phyloP scores from a whole-genome alignment of 1,139 yeast genomes.

The Nakaseomyces sp. region DNA sequence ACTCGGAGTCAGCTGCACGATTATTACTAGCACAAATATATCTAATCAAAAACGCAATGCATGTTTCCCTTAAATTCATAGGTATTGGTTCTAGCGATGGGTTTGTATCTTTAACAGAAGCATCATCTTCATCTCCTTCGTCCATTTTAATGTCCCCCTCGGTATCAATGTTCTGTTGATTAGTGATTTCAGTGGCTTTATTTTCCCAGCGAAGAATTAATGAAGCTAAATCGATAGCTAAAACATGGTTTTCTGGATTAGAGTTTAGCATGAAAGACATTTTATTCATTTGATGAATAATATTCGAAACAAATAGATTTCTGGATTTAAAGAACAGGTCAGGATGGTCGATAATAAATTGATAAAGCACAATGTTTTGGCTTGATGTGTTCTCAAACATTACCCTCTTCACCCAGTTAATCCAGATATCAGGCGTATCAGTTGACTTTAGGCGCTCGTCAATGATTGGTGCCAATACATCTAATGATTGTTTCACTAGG shows the following conservation, averaged over 20 bases:
- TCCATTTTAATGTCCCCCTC: constrained; percentile 27
- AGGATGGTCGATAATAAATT: constrained; percentile 79
- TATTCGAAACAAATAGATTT: constrained; percentile 80
- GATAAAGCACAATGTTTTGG: constrained; percentile 63
- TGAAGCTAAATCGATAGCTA: constrained; percentile 87
- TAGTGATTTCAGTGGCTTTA: constrained; percentile 30
- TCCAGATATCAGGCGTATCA: constrained; percentile 68
- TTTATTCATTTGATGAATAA: constrained; percentile 93
- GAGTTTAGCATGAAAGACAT: constrained; percentile 74
- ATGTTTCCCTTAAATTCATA: constrained; percentile 76
- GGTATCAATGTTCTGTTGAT: constrained; percentile 24
- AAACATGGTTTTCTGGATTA: constrained; percentile 68
- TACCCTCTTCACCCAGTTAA: constrained; percentile 91
- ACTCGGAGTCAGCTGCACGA: constrained; percentile 72
- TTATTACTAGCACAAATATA: constrained; percentile 84
- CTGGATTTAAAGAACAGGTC: constrained; percentile 78
- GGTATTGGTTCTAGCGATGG: constrained; percentile 42
- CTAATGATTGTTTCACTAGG: constrained; percentile 80
- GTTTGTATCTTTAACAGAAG: constrained; percentile 10
- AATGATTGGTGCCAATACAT: constrained; percentile 81
- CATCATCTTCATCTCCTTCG: constrained; percentile 6
- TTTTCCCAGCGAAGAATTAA: constrained; percentile 80
- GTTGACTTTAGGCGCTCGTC: constrained; percentile 54
- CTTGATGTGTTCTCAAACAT: constrained; percentile 86
- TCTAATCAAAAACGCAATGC: constrained; percentile 82